These are phyloP conservation scores for Fraxinus albicans DNA, from an alignment of 305 asterid species.

Conservation along the genomic window DNA sequence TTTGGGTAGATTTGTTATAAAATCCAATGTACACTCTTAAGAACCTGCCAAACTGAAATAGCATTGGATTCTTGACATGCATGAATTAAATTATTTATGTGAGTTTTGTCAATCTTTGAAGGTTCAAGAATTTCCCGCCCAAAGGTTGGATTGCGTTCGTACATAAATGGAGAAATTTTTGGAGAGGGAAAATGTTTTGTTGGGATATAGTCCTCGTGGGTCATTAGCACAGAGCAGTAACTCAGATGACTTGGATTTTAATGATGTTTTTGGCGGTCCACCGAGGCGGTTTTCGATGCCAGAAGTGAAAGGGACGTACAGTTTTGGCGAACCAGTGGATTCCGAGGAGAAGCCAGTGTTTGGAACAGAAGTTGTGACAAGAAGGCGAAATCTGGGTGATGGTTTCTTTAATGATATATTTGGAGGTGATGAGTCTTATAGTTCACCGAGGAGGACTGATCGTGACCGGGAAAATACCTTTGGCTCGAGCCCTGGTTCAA, in stretches of 20 bases:
- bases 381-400: constrained; percentile 44
- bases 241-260: constrained; percentile 61
- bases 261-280: constrained; percentile 92
- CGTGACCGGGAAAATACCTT: constrained; percentile 32
- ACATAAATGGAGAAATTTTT: constrained; percentile 46
- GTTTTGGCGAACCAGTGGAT: constrained; percentile 44
- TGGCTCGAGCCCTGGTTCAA: constrained; percentile 52
- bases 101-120: not conserved
- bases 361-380: constrained; percentile 46
- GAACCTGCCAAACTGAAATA: not conserved
- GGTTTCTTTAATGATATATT: constrained; percentile 82
- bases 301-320: constrained; percentile 48
- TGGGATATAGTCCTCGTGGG: constrained; percentile 31
- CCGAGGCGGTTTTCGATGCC: constrained; percentile 77
- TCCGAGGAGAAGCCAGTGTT: constrained; percentile 73
- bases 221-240: constrained; percentile 18
- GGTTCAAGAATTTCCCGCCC: constrained; percentile 42
- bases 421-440: constrained; percentile 42
- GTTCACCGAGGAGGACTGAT: constrained; percentile 47
- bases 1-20: not conserved
- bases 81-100: not conserved
- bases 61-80: not conserved
- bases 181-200: constrained; percentile 39
- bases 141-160: not conserved
- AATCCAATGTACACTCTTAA: not conserved